phyloP scores from a whole-genome alignment of 208 protist genomes.

The Leishmania amazonensis region DNA sequence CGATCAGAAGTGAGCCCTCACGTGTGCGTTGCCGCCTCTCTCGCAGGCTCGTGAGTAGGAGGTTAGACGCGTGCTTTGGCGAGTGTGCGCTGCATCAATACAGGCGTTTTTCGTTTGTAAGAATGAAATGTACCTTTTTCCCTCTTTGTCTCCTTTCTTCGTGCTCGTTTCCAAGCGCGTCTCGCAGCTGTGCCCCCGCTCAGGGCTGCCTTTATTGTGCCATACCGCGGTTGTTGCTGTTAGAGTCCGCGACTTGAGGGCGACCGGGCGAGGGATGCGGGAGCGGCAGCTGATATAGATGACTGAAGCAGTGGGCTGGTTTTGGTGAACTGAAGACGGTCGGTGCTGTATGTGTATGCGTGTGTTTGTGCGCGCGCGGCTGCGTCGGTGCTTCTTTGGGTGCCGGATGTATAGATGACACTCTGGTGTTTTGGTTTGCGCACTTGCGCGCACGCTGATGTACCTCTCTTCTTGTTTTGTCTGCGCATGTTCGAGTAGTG shows the following conservation, averaged over 20 bases:
- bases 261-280: not conserved
- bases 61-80: not conserved
- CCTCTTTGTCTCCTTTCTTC: not conserved
- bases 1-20: conserved; percentile 55
- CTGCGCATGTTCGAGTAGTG: not conserved
- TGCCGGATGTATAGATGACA: conserved; percentile 9
- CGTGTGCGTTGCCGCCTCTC: not conserved
- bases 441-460: conserved; percentile 4
- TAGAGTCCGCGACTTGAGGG: not conserved
- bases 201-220: not conserved
- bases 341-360: not conserved
- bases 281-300: not conserved
- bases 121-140: not conserved
- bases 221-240: not conserved
- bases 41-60: not conserved
- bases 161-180: not conserved
- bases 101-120: not conserved
- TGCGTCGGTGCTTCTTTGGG: not conserved
- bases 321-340: not conserved
- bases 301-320: not conserved
- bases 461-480: conserved; percentile 16
- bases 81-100: not conserved
- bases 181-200: not conserved
- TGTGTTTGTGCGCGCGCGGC: not conserved
- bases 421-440: not conserved